Evolutionary conservation across 2,329 filamentous ascomycete genomes (phyloP), one percentile per base, ranked within the genome.

Genomic region (Diaporthe citriasiana): DNA sequence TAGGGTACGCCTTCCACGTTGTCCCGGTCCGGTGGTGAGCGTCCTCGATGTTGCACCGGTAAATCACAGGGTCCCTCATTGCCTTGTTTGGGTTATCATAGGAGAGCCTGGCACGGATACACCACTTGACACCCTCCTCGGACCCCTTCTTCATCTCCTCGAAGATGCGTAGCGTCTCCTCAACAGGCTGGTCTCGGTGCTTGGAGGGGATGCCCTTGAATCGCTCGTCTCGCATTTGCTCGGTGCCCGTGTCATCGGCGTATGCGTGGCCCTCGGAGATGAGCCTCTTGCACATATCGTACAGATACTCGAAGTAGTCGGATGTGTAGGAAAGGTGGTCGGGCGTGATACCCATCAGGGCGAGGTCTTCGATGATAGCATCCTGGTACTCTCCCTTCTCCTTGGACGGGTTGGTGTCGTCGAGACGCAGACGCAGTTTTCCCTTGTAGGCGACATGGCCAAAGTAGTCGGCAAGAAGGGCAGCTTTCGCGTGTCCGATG

Each of bases 371-470:
- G 51, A 98, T 88, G 76, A 99, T 99, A 7, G 95, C 90, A 84
- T 98, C 95, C 82, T 98, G 93, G 82, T 93, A 99, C 85, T 98
- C 97, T 82, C 96, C 92, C 87, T 97, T 98, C 88, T 99, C 97
- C 83, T 98, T 98, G 75, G 93, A 92, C 10, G 97, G 97, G 85
- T 99, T 99, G 73, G 97, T 99, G 81, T 99, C 97, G 82, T 99
- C 97, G 81, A 99, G 97, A 75, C 97, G 94, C 66, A 98, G 90
- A 74, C 97, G 92, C 79, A 99, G 88, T 79, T 93, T 97, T 80
- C 97, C 97, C 75, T 96, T 92, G 87, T 97, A 97, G 79, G 95
- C 94, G 82, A 95, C 93, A 83, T 98, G 95, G 57, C 95, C 96
- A 79, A 98, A 98, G 88, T 97, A 98, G 83, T 98, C 95, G 86